Conservation (phyloP, 2,329 filamentous ascomycete species). For the Phoma sp. region DNA sequence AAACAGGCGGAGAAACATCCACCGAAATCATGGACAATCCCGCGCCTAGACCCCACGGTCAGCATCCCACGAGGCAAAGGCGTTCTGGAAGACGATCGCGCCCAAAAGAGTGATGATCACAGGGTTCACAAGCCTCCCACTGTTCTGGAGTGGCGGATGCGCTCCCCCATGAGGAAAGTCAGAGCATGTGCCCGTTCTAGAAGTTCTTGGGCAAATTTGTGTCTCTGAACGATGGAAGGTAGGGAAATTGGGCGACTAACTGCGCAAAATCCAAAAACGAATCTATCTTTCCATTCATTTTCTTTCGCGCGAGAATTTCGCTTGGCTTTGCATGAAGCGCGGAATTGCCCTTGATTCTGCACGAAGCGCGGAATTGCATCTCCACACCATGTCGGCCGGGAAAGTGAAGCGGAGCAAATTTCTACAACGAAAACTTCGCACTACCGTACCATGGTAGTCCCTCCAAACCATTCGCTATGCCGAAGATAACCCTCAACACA, state of each 20-base stretch:
- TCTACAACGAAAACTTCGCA: constrained; percentile 12
- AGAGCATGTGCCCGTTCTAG: constrained; percentile 10
- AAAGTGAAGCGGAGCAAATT: constrained; percentile 14
- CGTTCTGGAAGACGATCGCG: constrained; percentile 16
- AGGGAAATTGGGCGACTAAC: not conserved
- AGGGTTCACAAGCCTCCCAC: constrained; percentile 15
- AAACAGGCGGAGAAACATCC: constrained; percentile 15
- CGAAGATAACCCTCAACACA: constrained; percentile 15
- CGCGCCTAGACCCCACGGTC: constrained; percentile 14
- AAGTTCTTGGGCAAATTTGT: constrained; percentile 1
- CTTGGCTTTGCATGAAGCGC: not conserved
- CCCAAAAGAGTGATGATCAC: constrained; percentile 13
- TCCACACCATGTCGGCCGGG: constrained; percentile 14
- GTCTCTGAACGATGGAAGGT: not conserved
- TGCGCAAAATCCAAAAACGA: not conserved
- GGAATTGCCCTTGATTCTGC: not conserved
- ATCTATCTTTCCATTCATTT: not conserved
- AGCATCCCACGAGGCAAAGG: constrained; percentile 13
- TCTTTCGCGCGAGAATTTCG: not conserved
- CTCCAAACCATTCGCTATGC: constrained; percentile 3
- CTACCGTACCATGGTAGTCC: not conserved
- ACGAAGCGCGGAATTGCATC: constrained; percentile 5
- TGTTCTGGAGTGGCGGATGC: constrained; percentile 7
- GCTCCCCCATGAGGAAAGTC: constrained; percentile 11
- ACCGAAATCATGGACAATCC: constrained; percentile 11